A percentile compares a stretch with the other conserved stretches of the same genome.
These are phyloP conservation scores for Berberis thunbergii DNA, from an alignment of 164 flowering plant species.

Conservation along the genomic window DNA sequence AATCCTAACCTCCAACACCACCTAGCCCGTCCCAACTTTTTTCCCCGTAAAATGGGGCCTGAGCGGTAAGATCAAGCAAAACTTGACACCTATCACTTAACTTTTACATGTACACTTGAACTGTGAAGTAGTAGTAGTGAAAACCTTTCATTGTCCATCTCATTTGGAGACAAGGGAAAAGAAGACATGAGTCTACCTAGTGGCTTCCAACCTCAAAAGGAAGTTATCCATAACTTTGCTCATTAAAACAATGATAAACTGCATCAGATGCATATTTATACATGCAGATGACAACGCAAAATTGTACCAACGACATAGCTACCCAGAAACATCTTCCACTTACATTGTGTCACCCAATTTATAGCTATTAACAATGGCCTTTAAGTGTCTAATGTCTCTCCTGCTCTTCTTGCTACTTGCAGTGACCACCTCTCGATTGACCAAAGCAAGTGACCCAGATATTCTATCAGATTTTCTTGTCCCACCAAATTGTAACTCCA, in stretches of 20 bases:
- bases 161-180: background rate
- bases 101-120: too few species aligned
- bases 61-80: too few species aligned
- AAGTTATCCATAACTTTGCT: background rate
- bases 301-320: too few species aligned
- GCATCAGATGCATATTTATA: background rate
- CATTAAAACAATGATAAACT: background rate
- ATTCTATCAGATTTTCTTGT: slow-evolving; percentile 16
- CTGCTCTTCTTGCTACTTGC: slow-evolving; percentile 5
- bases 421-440: background rate
- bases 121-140: background rate
- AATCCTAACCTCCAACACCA: too few species aligned
- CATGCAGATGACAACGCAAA: too few species aligned
- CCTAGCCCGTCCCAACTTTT: too few species aligned
- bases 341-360: too few species aligned
- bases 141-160: background rate
- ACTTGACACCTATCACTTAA: too few species aligned
- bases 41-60: too few species aligned
- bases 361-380: slow-evolving; percentile 5
- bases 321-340: too few species aligned
- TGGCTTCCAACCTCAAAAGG: background rate
- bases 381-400: background rate
- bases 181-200: background rate
- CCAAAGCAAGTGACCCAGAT: slow-evolving; percentile 15
- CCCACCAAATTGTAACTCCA: background rate